These are phyloP conservation scores for Quercus suber DNA, from an alignment of 306 rosid genomes.

Conservation along the genomic window DNA sequence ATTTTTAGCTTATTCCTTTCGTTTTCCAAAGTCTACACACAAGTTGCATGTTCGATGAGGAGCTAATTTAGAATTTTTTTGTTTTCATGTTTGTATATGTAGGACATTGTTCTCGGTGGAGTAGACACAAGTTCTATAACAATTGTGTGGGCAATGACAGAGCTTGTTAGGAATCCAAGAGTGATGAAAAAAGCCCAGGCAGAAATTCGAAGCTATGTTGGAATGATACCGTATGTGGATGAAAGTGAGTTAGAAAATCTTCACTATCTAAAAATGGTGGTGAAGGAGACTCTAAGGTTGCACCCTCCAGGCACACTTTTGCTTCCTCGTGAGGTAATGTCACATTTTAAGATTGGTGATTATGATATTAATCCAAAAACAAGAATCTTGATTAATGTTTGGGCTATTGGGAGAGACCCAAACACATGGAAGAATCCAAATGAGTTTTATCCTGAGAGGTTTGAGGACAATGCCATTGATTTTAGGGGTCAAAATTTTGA, in stretches of 20 bases:
- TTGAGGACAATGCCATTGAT: background rate
- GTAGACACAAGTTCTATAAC: slow-evolving; percentile 24
- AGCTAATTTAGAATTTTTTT: background rate
- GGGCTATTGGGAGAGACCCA: slow-evolving; percentile 22
- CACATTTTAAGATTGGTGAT: background rate
- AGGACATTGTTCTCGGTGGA: slow-evolving; percentile 18
- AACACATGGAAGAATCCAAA: slow-evolving; percentile 21
- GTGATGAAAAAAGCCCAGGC: slow-evolving; percentile 12
- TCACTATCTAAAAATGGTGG: background rate
- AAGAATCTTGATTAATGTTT: slow-evolving; percentile 14
- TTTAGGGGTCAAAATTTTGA: slow-evolving; percentile 20
- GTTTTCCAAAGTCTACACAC: too few relatives aligned
- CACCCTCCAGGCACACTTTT: background rate
- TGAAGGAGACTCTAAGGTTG: slow-evolving; percentile 12
- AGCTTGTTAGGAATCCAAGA: slow-evolving; percentile 17
- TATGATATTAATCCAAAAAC: background rate
- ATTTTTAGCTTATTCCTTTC: too few relatives aligned
- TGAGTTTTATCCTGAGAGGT: background rate
- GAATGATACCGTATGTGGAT: background rate
- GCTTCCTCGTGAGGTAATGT: slow-evolving; percentile 7
- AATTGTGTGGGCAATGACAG: background rate
- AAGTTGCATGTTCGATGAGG: too few relatives aligned
- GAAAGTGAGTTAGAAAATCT: slow-evolving; percentile 21
- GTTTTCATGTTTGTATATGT: background rate
- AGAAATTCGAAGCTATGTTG: background rate